Evolutionary conservation across 768 basidiomycete genomes (phyloP).

Genomic region (Pholiota molesta): DNA sequence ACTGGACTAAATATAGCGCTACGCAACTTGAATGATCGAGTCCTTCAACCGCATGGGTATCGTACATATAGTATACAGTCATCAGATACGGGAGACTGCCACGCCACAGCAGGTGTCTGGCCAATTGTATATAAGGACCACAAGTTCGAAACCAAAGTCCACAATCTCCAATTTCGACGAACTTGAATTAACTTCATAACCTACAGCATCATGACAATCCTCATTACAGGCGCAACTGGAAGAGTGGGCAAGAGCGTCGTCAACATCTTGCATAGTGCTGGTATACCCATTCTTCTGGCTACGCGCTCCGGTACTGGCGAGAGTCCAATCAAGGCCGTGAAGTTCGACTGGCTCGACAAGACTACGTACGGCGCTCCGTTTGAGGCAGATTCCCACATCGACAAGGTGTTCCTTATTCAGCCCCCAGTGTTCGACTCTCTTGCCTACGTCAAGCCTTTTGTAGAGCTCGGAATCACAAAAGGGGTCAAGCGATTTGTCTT

Average conservation of each 20-base stretch:
- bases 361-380: constrained; percentile 33
- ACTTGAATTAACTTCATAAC: too few relatives aligned
- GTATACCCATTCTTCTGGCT: constrained; percentile 29
- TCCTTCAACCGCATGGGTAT: too few relatives aligned
- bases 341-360: constrained; percentile 37
- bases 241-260: constrained; percentile 32
- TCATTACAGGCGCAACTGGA: constrained; percentile 39
- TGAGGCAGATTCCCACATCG: constrained; percentile 20
- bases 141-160: too few relatives aligned
- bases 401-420: constrained; percentile 26
- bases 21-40: too few relatives aligned
- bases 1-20: too few relatives aligned
- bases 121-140: too few relatives aligned
- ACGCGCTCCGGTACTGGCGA: constrained; percentile 30
- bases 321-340: constrained; percentile 29
- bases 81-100: too few relatives aligned
- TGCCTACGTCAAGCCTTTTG: constrained; percentile 28
- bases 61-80: too few relatives aligned
- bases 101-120: too few relatives aligned
- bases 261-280: constrained; percentile 25
- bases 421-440: constrained; percentile 18
- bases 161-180: too few relatives aligned
- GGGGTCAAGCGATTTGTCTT: constrained; percentile 38
- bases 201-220: constrained; percentile 30
- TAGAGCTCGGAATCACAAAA: constrained; percentile 33